Evolutionary conservation across 2,329 filamentous ascomycete genomes (phyloP), one percentile per base, ranked within the genome.

Genomic region (Dichotomopilus funicola): DNA sequence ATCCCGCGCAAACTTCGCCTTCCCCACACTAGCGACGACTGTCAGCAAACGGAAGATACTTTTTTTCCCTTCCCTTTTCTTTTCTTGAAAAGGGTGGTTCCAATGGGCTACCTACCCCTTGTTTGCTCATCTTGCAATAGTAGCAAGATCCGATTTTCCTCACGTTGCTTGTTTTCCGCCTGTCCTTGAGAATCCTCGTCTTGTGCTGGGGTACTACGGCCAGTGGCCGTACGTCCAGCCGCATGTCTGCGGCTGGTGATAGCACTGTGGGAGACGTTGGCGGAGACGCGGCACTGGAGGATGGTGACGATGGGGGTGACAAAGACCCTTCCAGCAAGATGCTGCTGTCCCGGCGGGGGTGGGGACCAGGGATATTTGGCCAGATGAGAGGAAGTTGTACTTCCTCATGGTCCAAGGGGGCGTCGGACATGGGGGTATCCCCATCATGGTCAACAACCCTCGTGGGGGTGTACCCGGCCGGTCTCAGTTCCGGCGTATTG

Each of bases 91-190:
- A 27, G 19, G 19, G 19, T 27, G 19, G 19, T 34, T 44, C 6
- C 5, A 19, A 45, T n/a, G 46, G 35, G 33, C 40, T 35, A 64
- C 75, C 72, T 72, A 78, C 77, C 62, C 69, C 67, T 62, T 73
- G 72, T 68, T 77, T 79, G 61, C 71, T 72, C 58, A 75, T 70
- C 61, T 72, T 75, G 65, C 77, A 79, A 55, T 72, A 72, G 53
- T 74, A 69, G 61, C 77, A 80, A 37, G 77, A 75, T 56, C 73
- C 73, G 62, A 69, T 70, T 63, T 75, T 74, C 60, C 77, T 75
- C 53, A 79, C 75, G 53, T 72, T 71, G 51, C 75, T 75, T 44
- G 77, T 78, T 66, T 77, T 72, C 57, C 73, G 69, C 43, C 69
- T 72, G 59, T 73, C 68, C 54, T 53, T 55, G 38, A 64, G 42